phyloP scores from a whole-genome alignment of 495 filamentous ascomycete species.

The Durotheca rogersii region DNA sequence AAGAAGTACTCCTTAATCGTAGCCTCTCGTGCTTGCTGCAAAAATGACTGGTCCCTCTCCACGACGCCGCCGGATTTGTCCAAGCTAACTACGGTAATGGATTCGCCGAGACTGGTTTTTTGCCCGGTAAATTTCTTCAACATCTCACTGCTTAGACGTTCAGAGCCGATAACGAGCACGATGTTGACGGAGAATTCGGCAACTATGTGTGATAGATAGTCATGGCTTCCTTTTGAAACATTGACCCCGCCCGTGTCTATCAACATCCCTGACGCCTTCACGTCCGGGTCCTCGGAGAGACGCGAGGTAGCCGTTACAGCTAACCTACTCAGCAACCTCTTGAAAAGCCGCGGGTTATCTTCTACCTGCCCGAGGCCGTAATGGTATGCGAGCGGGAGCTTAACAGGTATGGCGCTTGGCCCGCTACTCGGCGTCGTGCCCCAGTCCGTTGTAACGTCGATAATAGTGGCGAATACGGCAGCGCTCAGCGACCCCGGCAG shows the following conservation, averaged over 20 bases:
- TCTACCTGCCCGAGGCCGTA: conserved; percentile 76
- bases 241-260: conserved; percentile 81
- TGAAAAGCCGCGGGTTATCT: conserved; percentile 70
- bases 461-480: conserved; percentile 74
- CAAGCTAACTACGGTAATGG: conserved; percentile 72
- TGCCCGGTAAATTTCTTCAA: conserved; percentile 67
- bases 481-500: conserved; percentile 85
- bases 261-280: conserved; percentile 71
- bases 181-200: conserved; percentile 85
- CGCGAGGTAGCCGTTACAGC: conserved; percentile 77
- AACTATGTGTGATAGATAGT: conserved; percentile 74
- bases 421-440: conserved; percentile 89
- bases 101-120: conserved; percentile 59
- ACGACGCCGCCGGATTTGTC: conserved; percentile 88
- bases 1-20: conserved; percentile 94
- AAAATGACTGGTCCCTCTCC: conserved; percentile 72
- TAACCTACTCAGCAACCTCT: conserved; percentile 70
- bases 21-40: conserved; percentile 67
- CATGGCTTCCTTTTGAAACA: conserved; percentile 62
- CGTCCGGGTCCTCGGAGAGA: conserved; percentile 72
- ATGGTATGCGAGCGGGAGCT: conserved; percentile 89
- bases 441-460: conserved; percentile 90
- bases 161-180: conserved; percentile 81
- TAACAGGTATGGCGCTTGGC: conserved; percentile 82
- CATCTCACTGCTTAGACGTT: conserved; percentile 77